Evolutionary conservation across 2,329 filamentous ascomycete species (phyloP).

Genomic region (Bipolaris bicolor): DNA sequence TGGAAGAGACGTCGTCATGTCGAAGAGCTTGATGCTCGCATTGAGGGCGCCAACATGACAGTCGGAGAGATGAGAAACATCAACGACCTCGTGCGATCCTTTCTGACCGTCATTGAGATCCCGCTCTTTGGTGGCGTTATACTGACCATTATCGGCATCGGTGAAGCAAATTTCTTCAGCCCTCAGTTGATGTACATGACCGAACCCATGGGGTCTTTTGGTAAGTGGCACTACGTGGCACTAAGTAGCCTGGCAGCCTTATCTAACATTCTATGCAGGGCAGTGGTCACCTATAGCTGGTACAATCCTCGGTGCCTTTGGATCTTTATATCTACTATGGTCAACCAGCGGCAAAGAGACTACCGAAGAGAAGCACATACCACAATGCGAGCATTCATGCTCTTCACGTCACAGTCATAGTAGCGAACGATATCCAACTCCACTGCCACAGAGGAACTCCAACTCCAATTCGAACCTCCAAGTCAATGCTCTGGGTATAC

Average conservation of each 20-base stretch:
- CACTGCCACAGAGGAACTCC: background rate
- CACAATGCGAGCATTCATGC: constrained; percentile 6
- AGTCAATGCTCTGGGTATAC: constrained; percentile 18
- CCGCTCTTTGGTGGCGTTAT: constrained; percentile 66
- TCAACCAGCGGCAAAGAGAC: constrained; percentile 45
- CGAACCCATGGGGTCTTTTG: constrained; percentile 67
- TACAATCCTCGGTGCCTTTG: constrained; percentile 62
- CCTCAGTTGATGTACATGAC: constrained; percentile 62
- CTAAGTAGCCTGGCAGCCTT: background rate
- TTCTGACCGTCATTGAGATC: constrained; percentile 58
- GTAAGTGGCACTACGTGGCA: constrained; percentile 24
- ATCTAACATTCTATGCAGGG: constrained; percentile 14
- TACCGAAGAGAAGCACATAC: constrained; percentile 16
- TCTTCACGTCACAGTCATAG: constrained; percentile 32
- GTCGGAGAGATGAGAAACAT: constrained; percentile 55
- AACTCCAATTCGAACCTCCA: background rate
- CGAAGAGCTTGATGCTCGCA: constrained; percentile 48
- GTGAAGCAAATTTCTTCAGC: constrained; percentile 70
- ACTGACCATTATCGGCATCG: constrained; percentile 64
- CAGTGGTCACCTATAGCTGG: constrained; percentile 68
- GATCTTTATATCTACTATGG: constrained; percentile 62
- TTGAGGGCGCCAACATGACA: constrained; percentile 63
- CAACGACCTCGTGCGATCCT: constrained; percentile 44
- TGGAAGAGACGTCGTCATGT: constrained; percentile 58
- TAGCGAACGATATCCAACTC: constrained; percentile 14